A percentile compares a stretch with the other conserved stretches of the same genome.
Conservation (phyloP, 75 land plant species). For the Gnetum montanum region DNA sequence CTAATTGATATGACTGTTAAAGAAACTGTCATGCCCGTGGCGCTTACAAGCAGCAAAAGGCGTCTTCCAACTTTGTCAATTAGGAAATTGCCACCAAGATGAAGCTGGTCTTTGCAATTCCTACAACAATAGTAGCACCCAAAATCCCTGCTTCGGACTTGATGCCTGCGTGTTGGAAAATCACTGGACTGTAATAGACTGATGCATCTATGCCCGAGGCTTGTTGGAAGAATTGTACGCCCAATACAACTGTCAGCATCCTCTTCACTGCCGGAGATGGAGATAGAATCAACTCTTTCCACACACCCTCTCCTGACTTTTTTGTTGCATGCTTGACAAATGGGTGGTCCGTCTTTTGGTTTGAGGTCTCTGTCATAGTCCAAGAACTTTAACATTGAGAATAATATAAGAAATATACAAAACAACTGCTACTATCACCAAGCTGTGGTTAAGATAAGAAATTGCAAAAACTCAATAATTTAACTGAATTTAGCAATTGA, state of each 20-base stretch:
- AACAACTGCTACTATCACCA: too few relatives aligned
- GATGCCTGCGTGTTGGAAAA: conserved; percentile 67
- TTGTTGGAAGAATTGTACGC: conserved; percentile 90
- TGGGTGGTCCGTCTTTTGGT: too few relatives aligned
- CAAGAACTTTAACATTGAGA: too few relatives aligned
- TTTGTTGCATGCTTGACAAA: too few relatives aligned
- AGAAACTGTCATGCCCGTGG: conserved; percentile 78
- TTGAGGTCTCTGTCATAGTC: too few relatives aligned
- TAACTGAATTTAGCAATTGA: too few relatives aligned
- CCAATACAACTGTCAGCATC: conserved; percentile 65
- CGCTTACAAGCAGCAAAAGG: conserved; percentile 61
- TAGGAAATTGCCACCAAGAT: conserved; percentile 63
- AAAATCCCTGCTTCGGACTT: conserved; percentile 33
- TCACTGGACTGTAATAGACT: conserved; percentile 88
- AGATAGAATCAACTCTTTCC: conserved; percentile 50
- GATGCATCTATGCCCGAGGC: conserved; percentile 90
- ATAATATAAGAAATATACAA: too few relatives aligned
- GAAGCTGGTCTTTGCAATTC: conserved; percentile 67
- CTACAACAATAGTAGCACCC: conserved; percentile 76
- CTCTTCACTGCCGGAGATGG: conserved; percentile 57
- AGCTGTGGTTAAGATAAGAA: too few relatives aligned
- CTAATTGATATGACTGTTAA: conserved; percentile 30
- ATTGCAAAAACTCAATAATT: too few relatives aligned
- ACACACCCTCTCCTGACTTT: conserved; percentile 30
- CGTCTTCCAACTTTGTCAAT: conserved; percentile 73